Base-by-base conservation (phyloP, 345 rosid genomes). In the Kandelia obovata region DNA sequence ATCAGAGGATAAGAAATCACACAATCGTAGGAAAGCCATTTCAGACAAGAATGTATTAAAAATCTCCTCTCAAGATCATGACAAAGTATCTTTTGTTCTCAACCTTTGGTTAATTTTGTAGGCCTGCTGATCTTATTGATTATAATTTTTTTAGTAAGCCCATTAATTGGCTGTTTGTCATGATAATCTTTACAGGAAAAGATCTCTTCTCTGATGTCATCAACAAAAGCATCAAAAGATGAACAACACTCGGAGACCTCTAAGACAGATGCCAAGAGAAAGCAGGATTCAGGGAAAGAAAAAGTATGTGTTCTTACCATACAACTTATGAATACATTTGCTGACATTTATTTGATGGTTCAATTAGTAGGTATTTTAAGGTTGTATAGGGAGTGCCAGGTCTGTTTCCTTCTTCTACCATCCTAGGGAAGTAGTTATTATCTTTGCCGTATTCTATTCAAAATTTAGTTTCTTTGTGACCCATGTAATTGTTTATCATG, bases 201-300 rank as follows among this genome's bases (percentile, higher is more conserved):
- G 73, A 64, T 67, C 73, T 78, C 87, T 72, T 82, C 96, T 49
- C 79, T 80, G 52, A 90, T 87, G 81, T 74, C 87, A 5, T 75
- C 75, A 39, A 47, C 69, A 66, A 89, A 88, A 73, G 69, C 71
- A 65, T 74, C 67, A 27, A 82, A 78, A 78, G 89, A 82, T 77
- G 86, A 69, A 52, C 80, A 71, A 57, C 85, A 72, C 19, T 21
- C 37, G 65, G 87, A 82, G 68, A 86, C 79, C 70, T 80, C 92
- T 20, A 78, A 82, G 84, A 71, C 85, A 62, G 77, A 67, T 75
- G 32, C 76, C 61, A 92, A 85, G 88, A 83, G 92, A 71, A 90
- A 82, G 78, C 88, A 74, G 10, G 75, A 86, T 61, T 73, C 74
- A 28, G 91, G 65, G 47, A 83, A 83, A 75, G 88, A 81, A 61